A percentile compares a stretch with the other conserved stretches of the same genome.
Evolutionary conservation across 768 basidiomycete species (phyloP).

Genomic region (Boletus huronensis): DNA sequence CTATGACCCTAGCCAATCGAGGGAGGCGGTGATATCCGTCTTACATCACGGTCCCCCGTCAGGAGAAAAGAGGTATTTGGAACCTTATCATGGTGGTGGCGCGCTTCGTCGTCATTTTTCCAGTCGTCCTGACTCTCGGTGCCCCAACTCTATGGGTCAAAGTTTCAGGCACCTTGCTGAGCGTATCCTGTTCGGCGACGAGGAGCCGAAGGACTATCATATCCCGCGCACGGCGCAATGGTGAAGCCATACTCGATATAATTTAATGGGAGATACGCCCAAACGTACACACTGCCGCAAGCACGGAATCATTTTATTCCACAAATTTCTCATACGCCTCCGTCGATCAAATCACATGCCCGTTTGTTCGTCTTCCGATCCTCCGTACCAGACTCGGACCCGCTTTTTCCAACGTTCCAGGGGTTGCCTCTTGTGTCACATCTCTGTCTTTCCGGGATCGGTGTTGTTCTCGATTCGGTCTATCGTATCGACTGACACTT

Average conservation of each 20-base stretch:
- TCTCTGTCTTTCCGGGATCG: neutral
- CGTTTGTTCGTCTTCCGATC: neutral
- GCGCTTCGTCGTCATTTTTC: neutral
- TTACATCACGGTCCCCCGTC: neutral
- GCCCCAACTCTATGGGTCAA: neutral
- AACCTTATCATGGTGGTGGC: neutral
- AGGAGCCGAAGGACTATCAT: neutral
- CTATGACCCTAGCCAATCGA: neutral
- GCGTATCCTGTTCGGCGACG: neutral
- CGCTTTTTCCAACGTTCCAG: neutral
- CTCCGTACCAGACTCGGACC: too few species aligned
- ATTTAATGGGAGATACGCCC: neutral
- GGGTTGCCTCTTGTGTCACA: neutral
- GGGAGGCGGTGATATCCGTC: neutral
- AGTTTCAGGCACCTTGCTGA: neutral
- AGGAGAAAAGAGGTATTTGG: neutral
- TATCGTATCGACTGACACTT: neutral
- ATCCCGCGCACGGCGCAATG: constrained; percentile 9
- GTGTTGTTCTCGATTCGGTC: neutral
- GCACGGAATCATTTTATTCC: neutral
- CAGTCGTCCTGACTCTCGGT: neutral
- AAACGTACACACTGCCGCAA: neutral
- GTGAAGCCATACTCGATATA: constrained; percentile 15
- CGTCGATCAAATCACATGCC: neutral
- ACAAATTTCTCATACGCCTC: neutral